phyloP scores from a whole-genome alignment of 352 stramenopile genomes.

The Phytophthora fragariaefolia region DNA sequence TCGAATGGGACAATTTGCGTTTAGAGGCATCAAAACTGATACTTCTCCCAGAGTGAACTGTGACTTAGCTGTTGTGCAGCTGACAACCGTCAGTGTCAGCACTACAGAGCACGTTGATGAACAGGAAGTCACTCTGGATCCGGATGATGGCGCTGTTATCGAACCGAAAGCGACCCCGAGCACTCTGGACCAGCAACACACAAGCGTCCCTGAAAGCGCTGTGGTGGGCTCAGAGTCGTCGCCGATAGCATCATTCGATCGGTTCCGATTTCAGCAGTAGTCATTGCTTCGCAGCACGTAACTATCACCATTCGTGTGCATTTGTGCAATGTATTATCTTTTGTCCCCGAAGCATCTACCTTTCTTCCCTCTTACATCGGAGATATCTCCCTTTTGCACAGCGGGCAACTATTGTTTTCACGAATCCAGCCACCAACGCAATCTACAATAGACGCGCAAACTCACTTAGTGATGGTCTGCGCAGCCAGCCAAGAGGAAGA shows the following conservation, averaged over 20 bases:
- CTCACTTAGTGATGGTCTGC: too few relatives aligned
- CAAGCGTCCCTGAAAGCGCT: not conserved
- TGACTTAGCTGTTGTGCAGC: conserved; percentile 16
- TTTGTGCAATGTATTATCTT: conserved; percentile 22
- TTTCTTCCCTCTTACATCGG: conserved; percentile 27
- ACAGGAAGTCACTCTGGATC: conserved; percentile 8
- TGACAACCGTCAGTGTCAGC: conserved; percentile 10
- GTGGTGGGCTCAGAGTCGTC: not conserved
- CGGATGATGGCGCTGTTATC: not conserved
- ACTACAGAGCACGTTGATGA: conserved; percentile 9
- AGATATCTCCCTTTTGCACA: conserved; percentile 76
- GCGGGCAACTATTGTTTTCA: conserved; percentile 81
- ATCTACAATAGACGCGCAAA: conserved; percentile 31
- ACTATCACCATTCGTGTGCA: conserved; percentile 8
- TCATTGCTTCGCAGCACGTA: not conserved
- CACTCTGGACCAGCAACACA: conserved; percentile 2
- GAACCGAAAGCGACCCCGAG: not conserved
- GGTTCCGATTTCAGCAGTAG: conserved; percentile 41
- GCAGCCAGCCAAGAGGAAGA: too few relatives aligned
- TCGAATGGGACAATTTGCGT: conserved; percentile 39
- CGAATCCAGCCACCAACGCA: conserved; percentile 75
- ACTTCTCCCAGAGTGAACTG: not conserved
- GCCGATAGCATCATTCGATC: conserved; percentile 37
- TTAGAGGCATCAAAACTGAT: conserved; percentile 9
- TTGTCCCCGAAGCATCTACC: conserved; percentile 5